Evolutionary conservation across 352 stramenopile genomes (phyloP).

Genomic region (Globisporangium polare): DNA sequence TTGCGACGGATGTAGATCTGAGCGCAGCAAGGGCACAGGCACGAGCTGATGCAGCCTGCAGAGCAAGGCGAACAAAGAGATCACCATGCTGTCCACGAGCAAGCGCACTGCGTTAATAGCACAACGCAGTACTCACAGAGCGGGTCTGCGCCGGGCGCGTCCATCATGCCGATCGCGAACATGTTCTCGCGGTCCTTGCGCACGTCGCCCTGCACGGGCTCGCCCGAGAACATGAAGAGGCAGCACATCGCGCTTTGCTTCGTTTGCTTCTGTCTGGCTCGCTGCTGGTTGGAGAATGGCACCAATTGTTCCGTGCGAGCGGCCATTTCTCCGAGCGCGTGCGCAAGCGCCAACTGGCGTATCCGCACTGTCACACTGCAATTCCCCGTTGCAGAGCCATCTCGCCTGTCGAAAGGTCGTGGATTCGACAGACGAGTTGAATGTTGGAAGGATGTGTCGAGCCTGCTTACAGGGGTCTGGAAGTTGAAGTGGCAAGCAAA

Average conservation of each 20-base stretch:
- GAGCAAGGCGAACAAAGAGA: neutral
- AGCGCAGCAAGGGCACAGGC: slow-evolving; percentile 85
- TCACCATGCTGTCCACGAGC: neutral
- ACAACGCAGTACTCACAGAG: slow-evolving; percentile 54
- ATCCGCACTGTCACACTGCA: neutral
- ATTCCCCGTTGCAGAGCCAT: neutral
- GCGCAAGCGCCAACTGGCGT: neutral
- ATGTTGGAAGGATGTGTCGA: neutral
- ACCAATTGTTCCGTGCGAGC: neutral
- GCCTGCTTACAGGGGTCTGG: too few relatives aligned
- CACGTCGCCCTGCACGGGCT: slow-evolving; percentile 61
- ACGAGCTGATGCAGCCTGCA: slow-evolving; percentile 60
- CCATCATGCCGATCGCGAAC: slow-evolving; percentile 89
- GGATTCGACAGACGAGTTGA: neutral
- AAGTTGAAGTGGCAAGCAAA: neutral
- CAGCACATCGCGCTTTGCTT: slow-evolving; percentile 46
- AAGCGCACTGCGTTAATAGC: too few relatives aligned
- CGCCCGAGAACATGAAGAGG: slow-evolving; percentile 50
- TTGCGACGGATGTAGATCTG: slow-evolving; percentile 90
- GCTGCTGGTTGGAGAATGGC: neutral
- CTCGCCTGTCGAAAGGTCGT: neutral
- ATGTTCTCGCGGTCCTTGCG: slow-evolving; percentile 61
- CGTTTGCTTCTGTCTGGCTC: neutral
- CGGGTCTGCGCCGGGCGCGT: slow-evolving; percentile 76
- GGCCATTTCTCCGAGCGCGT: neutral